Base-by-base conservation (phyloP, 306 rosid species). In the Datisca glomerata region DNA sequence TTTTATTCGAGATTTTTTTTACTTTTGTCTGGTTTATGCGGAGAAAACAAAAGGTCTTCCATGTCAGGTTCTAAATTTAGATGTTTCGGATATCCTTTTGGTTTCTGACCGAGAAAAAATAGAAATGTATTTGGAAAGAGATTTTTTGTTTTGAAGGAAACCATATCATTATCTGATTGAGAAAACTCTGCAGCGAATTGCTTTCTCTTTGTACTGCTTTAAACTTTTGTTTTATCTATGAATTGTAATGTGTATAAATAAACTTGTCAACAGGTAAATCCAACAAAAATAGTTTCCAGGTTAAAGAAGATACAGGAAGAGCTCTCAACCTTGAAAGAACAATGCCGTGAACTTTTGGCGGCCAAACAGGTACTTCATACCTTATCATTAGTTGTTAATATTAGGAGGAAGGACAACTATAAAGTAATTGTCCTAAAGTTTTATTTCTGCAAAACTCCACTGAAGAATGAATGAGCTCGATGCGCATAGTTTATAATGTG, bases 251-350 rank as follows among this genome's bases (percentile, higher is more conserved):
- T n/a, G n/a, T n/a, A n/a, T n/a, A n/a, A n/a, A n/a, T n/a, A n/a
- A 2, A 3, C 4, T 56, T 29, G 17, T 27, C 14, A 7, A 12
- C 59, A 82, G 94, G 81, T 77, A 24, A 87, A 87, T 64, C 94
- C 94, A 18, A 79, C 76, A 80, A 82, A 82, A 65, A 59, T 82
- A 40, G 96, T 74, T 23, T 79, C 78, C 2, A 74, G 96, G 47
- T 64, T 87, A 0, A 87, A 79, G 67, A 87, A 74, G 61, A 35
- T 82, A 46, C 96, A 74, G 22, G 78, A 76, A 49, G 89, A 87
- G 49, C 23, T 87, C 31, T 53, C 72, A 40, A 62, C 27, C 15
- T 47, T 87, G 82, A 60, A 79, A 61, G 93, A 68, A n/a, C 78
- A 79, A 57, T 87, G 93, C 50, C 94, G 68, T 6, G 67, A 76